Evolutionary conservation across 179 eudicot genomes (phyloP), one percentile per base, ranked within the genome.

Genomic region (Spergularia azorica): DNA sequence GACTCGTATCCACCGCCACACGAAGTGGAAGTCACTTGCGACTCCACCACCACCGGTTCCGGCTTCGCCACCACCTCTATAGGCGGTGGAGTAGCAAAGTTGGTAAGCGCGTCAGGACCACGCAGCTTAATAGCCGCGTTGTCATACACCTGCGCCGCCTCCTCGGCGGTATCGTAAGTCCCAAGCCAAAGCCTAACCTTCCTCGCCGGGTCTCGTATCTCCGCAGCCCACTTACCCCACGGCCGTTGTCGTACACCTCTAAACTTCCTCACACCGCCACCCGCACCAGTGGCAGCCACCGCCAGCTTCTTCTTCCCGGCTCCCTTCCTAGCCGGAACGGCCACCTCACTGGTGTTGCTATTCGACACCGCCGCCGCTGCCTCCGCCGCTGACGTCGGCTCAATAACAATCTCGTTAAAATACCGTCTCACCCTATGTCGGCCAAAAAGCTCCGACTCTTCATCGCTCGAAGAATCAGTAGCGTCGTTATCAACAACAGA

Each of bases 201-300:
- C 9, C 80, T 74, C 0, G 83, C 83, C 18, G 98, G 98, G 84
- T 94, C 97, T 2, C 98, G 84, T 7, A 94, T 94, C 89, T 94
- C 98, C 0, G 98, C 98, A 7, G 98, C 98, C 92, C 96, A 94
- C 39, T 94, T 94, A 0, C 98, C 98, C 98, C 98, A 94, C 36
- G 98, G 97, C 62, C 98, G 85, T 70, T 90, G 98, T 17, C 98
- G 70, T 0, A 94, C 97, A 0, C 98, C 98, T 0, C 97, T 75
- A 74, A 82, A 94, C 88, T 94, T 94, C 76, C 84, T 74, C 0
- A 79, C 88, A 0, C 76, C 84, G 0, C 91, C 0, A 69, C 58
- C 52, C 32, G 68, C 36, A 3, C 51, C 50, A 0, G 20, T 61
- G 11, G 58, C 43, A 0, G 21, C 72, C 63, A 74, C 43, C 26